Evolutionary conservation across 176 grass and related monocot species (phyloP).

Genomic region (Pontederia crassipes): DNA sequence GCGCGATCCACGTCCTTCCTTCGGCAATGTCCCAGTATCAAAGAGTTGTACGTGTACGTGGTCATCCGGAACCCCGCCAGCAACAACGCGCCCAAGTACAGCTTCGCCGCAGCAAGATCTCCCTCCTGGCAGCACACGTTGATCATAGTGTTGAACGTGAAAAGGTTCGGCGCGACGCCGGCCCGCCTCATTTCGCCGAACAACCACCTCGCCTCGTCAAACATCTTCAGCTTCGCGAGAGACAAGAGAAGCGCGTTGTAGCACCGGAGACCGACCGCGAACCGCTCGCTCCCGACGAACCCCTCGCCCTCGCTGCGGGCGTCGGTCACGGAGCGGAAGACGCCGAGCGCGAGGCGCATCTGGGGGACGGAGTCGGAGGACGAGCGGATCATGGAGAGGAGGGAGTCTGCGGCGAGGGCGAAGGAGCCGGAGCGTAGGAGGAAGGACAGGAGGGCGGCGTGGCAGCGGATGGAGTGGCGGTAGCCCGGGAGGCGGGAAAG

Average conservation of each 20-base stretch:
- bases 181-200: background rate
- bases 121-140: constrained; percentile 7
- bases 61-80: constrained; percentile 5
- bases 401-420: background rate
- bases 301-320: background rate
- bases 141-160: constrained; percentile 23
- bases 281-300: background rate
- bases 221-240: constrained; percentile 1
- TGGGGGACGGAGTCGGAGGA: constrained; percentile 2
- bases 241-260: constrained; percentile 6
- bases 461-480: constrained; percentile 3
- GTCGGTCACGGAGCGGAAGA: background rate
- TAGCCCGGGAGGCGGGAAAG: constrained; percentile 8
- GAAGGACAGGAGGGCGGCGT: constrained; percentile 3
- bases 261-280: constrained; percentile 1
- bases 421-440: constrained; percentile 3
- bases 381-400: constrained; percentile 8
- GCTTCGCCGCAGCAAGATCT: constrained; percentile 8
- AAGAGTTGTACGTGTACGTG: constrained; percentile 19
- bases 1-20: constrained; percentile 3
- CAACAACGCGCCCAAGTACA: constrained; percentile 2
- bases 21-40: constrained; percentile 6
- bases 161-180: background rate
- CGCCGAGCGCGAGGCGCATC: background rate
- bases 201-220: constrained; percentile 6